phyloP scores from a whole-genome alignment of 2,329 filamentous ascomycete species.

The Fulvia fulva region DNA sequence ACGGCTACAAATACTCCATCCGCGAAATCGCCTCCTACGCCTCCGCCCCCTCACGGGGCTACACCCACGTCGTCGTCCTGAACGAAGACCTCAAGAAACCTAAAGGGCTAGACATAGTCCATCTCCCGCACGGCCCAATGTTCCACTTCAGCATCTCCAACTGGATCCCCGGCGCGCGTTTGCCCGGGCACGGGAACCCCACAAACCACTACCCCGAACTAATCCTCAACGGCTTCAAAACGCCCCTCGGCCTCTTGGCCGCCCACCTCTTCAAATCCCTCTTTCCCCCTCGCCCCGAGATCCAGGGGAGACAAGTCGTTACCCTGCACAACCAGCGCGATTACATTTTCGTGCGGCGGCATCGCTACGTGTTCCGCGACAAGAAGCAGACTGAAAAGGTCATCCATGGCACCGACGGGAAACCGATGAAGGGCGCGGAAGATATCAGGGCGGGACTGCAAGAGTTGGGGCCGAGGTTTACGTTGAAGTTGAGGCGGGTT shows the following conservation, averaged over 20 bases:
- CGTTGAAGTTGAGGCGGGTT: conserved; percentile 81
- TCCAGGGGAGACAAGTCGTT: conserved; percentile 82
- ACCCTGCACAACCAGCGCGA: conserved; percentile 94
- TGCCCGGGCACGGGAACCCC: conserved; percentile 85
- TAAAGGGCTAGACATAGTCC: conserved; percentile 75
- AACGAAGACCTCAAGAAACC: conserved; percentile 87
- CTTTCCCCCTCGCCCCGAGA: conserved; percentile 76
- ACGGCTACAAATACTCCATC: conserved; percentile 86
- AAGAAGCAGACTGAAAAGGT: conserved; percentile 83
- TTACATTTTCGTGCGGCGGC: conserved; percentile 87
- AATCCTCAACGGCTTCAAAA: conserved; percentile 90
- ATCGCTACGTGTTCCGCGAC: conserved; percentile 89
- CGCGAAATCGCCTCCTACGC: conserved; percentile 88
- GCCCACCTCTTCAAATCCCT: conserved; percentile 77
- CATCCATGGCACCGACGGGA: conserved; percentile 75
- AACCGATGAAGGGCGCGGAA: conserved; percentile 79
- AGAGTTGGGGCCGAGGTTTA: conserved; percentile 80
- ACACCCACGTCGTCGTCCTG: conserved; percentile 77
- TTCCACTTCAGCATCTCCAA: conserved; percentile 90
- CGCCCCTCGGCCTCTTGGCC: conserved; percentile 81
- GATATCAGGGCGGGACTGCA: conserved; percentile 82
- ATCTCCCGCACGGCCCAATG: conserved; percentile 79
- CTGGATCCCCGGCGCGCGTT: conserved; percentile 81
- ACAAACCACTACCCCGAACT: conserved; percentile 89
- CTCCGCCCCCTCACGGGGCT: conserved; percentile 62